These are phyloP conservation scores for Bertia moriformis DNA, from an alignment of 2,329 filamentous ascomycete species.

Conservation along the genomic window DNA sequence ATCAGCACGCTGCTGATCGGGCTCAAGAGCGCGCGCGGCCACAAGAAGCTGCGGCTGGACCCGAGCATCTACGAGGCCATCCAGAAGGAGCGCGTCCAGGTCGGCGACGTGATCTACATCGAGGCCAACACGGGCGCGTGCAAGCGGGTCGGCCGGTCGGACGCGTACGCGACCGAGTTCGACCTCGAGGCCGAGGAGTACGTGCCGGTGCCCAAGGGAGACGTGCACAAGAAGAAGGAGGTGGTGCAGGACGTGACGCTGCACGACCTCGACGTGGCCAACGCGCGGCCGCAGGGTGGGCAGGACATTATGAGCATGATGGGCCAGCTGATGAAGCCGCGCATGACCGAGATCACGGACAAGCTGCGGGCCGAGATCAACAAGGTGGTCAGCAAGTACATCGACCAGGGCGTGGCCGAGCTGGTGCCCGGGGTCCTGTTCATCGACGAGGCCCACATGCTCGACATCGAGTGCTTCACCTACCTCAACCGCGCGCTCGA, in stretches of 20 bases:
- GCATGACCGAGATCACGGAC: conserved; percentile 98
- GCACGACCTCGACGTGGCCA: conserved; percentile 91
- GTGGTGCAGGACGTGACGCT: conserved; percentile 97
- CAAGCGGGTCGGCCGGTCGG: conserved; percentile 88
- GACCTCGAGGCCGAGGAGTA: conserved; percentile 98
- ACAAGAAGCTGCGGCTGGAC: conserved; percentile 92
- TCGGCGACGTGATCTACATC: conserved; percentile 97
- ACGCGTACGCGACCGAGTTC: conserved; percentile 96
- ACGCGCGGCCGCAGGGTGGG: conserved; percentile 84
- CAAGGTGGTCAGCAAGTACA: conserved; percentile 98
- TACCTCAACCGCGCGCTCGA: conserved; percentile 98
- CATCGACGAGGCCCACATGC: conserved; percentile 99
- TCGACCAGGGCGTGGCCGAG: conserved; percentile 94
- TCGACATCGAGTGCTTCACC: conserved; percentile 97
- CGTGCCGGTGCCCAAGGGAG: conserved; percentile 94
- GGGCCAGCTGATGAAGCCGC: conserved; percentile 98
- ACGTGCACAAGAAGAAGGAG: conserved; percentile 99
- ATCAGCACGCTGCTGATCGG: conserved; percentile 92
- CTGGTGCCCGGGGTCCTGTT: conserved; percentile 96
- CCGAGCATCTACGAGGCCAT: conserved; percentile 98
- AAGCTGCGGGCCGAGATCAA: conserved; percentile 93
- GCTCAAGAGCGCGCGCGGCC: conserved; percentile 85
- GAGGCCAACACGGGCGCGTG: conserved; percentile 97
- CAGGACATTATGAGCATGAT: conserved; percentile 99
- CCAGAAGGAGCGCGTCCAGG: conserved; percentile 89